A percentile compares a stretch with the other conserved stretches of the same genome.
Conservation (phyloP, 2,329 filamentous ascomycete species). For the Pyrenochaeta sp. region DNA sequence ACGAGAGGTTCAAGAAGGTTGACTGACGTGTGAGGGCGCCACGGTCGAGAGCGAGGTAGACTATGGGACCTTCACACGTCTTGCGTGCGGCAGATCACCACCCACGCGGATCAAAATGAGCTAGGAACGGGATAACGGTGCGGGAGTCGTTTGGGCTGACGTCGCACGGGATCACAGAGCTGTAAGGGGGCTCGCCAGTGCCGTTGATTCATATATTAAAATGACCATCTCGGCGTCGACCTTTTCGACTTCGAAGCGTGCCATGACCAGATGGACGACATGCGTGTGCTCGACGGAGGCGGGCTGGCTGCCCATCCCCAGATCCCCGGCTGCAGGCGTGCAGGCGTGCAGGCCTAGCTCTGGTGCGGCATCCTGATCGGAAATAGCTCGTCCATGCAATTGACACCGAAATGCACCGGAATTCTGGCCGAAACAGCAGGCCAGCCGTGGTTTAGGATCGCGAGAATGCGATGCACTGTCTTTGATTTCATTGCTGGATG, state of each 20-base stretch:
- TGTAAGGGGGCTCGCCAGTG: constrained; percentile 1
- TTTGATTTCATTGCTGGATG: too few relatives aligned
- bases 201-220: background rate
- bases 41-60: constrained; percentile 5
- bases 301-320: background rate
- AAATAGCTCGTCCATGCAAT: background rate
- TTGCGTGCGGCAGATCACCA: background rate
- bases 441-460: background rate
- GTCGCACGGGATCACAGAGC: constrained; percentile 10
- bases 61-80: constrained; percentile 10
- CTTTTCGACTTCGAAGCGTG: background rate
- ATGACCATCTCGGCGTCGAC: background rate
- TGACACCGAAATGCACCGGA: background rate
- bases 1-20: background rate
- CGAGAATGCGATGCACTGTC: background rate
- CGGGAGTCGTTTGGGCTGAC: constrained; percentile 8
- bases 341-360: background rate
- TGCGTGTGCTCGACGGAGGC: background rate
- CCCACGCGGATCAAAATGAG: background rate
- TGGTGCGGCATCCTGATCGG: background rate
- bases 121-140: constrained; percentile 1
- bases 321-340: background rate
- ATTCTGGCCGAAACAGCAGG: background rate
- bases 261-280: background rate
- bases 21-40: constrained; percentile 4